Conservation (phyloP, 345 rosid species). For the Adansonia digitata region DNA sequence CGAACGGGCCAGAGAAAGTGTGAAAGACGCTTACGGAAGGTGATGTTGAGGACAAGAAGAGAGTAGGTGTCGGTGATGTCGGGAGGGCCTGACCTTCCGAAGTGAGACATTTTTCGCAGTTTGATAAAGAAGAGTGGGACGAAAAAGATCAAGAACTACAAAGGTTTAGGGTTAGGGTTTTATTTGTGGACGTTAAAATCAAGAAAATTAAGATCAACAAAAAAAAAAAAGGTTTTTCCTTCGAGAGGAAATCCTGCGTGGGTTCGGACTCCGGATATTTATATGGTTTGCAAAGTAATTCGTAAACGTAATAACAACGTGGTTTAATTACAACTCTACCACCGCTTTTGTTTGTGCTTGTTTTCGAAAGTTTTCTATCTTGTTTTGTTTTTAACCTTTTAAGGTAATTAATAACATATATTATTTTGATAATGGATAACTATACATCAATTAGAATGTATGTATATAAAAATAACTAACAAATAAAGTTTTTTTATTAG, state of each 20-base stretch:
- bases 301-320: too few relatives aligned
- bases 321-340: neutral
- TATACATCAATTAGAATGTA: too few relatives aligned
- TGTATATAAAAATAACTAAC: too few relatives aligned
- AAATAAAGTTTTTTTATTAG: too few relatives aligned
- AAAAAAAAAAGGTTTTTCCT: neutral
- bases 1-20: neutral
- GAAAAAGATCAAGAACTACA: neutral
- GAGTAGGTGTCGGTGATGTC: slow-evolving; percentile 69
- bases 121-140: neutral
- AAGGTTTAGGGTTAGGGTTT: slow-evolving; percentile 2
- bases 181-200: neutral
- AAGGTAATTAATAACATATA: too few relatives aligned
- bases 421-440: too few relatives aligned
- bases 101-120: slow-evolving; percentile 54
- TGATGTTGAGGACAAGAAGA: slow-evolving; percentile 79
- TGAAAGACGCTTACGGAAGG: slow-evolving; percentile 54
- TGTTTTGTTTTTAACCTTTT: too few relatives aligned
- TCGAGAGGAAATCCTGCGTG: neutral
- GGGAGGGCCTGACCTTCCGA: slow-evolving; percentile 77
- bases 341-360: neutral
- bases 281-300: neutral
- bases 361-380: neutral
- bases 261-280: neutral
- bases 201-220: neutral